A percentile compares a stretch with the other conserved stretches of the same genome.
phyloP scores from a whole-genome alignment of 176 grass and related monocot genomes.

The Chloris gayana region DNA sequence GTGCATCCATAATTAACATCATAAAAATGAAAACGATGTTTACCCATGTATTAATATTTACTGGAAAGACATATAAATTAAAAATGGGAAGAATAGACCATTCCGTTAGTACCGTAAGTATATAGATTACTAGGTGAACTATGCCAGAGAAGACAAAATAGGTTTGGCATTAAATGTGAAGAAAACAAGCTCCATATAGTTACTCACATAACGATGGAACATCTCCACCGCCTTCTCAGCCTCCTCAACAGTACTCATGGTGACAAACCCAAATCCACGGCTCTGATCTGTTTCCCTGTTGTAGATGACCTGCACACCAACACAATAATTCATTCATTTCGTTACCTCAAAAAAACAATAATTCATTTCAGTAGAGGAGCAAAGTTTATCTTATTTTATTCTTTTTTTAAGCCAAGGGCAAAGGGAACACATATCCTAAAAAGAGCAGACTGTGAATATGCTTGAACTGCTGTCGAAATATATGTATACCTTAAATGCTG shows the following conservation, averaged over 20 bases:
- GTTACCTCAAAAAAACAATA: no score
- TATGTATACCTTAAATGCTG: not conserved
- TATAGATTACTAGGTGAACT: not conserved
- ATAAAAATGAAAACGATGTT: not conserved
- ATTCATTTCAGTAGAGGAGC: not conserved
- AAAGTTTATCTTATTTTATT: not conserved
- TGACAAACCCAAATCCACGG: slow-evolving; percentile 87
- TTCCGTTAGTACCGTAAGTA: not conserved
- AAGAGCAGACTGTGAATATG: not conserved
- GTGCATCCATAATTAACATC: not conserved
- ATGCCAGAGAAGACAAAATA: not conserved
- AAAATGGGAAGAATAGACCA: not conserved
- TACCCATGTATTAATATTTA: not conserved
- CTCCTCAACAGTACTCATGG: slow-evolving; percentile 85
- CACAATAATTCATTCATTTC: no score
- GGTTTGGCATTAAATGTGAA: not conserved
- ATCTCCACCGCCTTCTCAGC: slow-evolving; percentile 85
- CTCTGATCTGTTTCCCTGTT: slow-evolving; percentile 79
- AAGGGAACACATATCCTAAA: not conserved
- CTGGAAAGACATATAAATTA: slow-evolving; percentile 9
- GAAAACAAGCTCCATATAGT: not conserved
- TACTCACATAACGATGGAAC: slow-evolving; percentile 81
- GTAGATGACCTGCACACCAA: slow-evolving; percentile 66
- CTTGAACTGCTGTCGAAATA: not conserved
- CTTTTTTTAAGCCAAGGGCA: not conserved